A percentile compares a stretch with the other conserved stretches of the same genome.
Conservation (phyloP, 176 grass and related monocot species). For the Poa pratensis region DNA sequence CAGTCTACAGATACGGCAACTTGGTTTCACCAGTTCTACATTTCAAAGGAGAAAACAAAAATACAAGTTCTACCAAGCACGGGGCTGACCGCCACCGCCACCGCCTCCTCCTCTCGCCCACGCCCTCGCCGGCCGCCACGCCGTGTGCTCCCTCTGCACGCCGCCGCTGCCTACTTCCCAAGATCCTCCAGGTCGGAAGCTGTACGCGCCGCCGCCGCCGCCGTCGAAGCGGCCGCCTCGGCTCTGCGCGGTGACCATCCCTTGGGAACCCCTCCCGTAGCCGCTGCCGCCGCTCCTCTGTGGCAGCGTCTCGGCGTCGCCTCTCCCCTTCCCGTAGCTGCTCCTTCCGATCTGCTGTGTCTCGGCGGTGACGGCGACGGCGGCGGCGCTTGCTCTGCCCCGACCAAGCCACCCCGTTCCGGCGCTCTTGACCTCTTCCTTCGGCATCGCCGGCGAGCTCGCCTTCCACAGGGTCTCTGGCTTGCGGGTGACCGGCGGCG, state of each 20-base stretch:
- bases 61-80: neutral
- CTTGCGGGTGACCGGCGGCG: neutral
- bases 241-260: neutral
- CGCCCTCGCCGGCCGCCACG: constrained; percentile 7
- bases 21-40: too few species aligned
- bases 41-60: too few species aligned
- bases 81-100: neutral
- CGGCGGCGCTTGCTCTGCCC: neutral
- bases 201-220: neutral
- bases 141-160: neutral
- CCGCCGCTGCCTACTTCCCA: neutral
- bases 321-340: neutral
- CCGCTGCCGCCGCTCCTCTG: neutral
- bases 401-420: constrained; percentile 32
- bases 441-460: constrained; percentile 2
- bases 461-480: constrained; percentile 28
- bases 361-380: neutral
- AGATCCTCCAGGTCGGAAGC: neutral
- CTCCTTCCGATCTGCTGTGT: neutral
- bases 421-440: constrained; percentile 20
- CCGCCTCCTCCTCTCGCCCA: neutral
- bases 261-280: neutral
- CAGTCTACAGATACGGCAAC: too few species aligned
- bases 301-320: neutral
- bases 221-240: neutral